These are phyloP conservation scores for Stenocarpella maydis DNA, from an alignment of 2,329 filamentous ascomycete species.

Conservation along the genomic window DNA sequence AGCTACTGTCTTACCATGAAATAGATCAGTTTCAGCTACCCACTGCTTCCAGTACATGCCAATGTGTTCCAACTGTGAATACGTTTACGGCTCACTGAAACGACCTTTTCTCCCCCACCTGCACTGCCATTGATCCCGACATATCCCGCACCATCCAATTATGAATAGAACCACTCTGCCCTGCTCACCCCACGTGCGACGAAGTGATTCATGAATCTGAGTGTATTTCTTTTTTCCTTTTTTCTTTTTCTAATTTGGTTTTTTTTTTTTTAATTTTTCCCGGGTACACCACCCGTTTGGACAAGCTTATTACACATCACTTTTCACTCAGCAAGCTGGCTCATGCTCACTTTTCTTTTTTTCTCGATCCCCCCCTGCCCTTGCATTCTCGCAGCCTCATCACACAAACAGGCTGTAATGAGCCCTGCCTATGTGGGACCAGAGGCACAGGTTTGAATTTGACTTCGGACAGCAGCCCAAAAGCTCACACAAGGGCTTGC, in stretches of 20 bases:
- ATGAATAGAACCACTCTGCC: not conserved
- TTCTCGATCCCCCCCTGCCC: constrained; percentile 10
- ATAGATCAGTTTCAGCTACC: constrained; percentile 30
- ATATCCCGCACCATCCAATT: not conserved
- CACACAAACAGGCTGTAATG: not conserved
- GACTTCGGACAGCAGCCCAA: not conserved
- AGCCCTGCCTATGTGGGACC: constrained; percentile 9
- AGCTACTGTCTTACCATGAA: constrained; percentile 27
- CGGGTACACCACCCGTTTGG: constrained; percentile 3
- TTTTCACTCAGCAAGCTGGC: constrained; percentile 10
- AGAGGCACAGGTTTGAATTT: not conserved
- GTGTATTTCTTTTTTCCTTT: not conserved
- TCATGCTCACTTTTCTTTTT: constrained; percentile 3
- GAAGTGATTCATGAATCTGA: constrained; percentile 23
- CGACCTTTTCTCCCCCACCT: not conserved
- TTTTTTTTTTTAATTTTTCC: constrained; percentile 6
- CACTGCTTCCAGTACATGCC: not conserved
- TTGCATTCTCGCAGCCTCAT: constrained; percentile 23
- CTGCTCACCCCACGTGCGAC: constrained; percentile 12
- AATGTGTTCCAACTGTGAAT: constrained; percentile 15
- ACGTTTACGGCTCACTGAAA: not conserved
- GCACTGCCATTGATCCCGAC: not conserved
- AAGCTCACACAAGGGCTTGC: constrained; percentile 17
- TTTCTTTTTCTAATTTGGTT: not conserved
- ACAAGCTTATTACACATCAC: constrained; percentile 15